Percentiles rank a stretch among this genome's conserved stretches.
phyloP scores from a whole-genome alignment of 2,329 filamentous ascomycete genomes.

The Zelopaecilomyces penicillatus region DNA sequence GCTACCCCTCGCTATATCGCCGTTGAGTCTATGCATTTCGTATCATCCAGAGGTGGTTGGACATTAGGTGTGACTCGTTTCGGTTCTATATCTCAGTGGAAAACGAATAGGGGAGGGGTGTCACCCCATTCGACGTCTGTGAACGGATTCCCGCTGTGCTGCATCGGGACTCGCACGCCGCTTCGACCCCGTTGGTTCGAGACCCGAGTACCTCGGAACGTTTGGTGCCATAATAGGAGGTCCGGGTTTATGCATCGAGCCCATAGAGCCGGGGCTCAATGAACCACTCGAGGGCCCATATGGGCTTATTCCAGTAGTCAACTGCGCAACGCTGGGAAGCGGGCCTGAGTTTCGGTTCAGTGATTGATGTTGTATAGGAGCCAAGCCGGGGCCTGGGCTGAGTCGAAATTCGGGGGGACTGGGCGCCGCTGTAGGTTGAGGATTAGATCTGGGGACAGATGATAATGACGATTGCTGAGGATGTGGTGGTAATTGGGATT shows the following conservation, averaged over 20 bases:
- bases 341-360: conserved; percentile 33
- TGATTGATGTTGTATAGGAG: conserved; percentile 43
- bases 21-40: too few relatives aligned
- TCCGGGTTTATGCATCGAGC: conserved; percentile 5
- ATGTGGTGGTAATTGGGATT: conserved; percentile 23
- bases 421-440: conserved; percentile 19
- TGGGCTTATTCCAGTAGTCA: conserved; percentile 55
- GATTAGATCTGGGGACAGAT: neutral
- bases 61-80: too few relatives aligned
- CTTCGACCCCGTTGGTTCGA: conserved; percentile 39
- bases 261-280: conserved; percentile 5
- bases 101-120: too few relatives aligned
- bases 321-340: conserved; percentile 53
- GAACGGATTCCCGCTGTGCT: conserved; percentile 35
- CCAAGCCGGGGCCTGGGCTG: conserved; percentile 34
- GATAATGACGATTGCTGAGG: conserved; percentile 9
- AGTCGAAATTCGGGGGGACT: conserved; percentile 25
- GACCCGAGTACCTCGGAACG: conserved; percentile 21
- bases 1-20: too few relatives aligned
- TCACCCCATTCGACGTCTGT: conserved; percentile 30
- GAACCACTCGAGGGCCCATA: conserved; percentile 30
- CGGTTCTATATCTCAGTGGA: too few relatives aligned
- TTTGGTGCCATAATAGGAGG: conserved; percentile 23
- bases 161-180: conserved; percentile 43
- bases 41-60: too few relatives aligned